Conservation (phyloP, 129 eudicot genomes). For the Artemisia tridentata region DNA sequence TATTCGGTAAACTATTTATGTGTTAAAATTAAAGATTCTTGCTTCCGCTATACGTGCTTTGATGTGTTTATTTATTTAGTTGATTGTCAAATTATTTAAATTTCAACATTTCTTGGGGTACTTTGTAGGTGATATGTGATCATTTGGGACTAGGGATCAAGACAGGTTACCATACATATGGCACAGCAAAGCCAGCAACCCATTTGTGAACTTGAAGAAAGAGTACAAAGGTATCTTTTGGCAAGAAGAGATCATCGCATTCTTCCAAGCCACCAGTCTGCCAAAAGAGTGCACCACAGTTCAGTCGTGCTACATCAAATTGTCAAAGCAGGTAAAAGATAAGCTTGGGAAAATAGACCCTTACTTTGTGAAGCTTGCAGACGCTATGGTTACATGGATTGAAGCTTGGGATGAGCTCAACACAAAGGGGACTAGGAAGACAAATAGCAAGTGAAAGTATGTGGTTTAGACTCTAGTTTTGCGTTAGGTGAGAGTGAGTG, state of each 20-base stretch:
- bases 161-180: slow-evolving; percentile 60
- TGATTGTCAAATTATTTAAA: too few species aligned
- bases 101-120: too few species aligned
- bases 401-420: slow-evolving; percentile 71
- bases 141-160: slow-evolving; percentile 55
- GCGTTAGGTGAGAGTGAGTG: slow-evolving; percentile 15
- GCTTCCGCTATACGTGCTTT: too few species aligned
- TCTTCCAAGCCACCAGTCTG: slow-evolving; percentile 44
- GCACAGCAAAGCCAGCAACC: slow-evolving; percentile 73
- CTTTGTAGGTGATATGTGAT: slow-evolving; percentile 65
- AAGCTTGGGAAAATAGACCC: slow-evolving; percentile 47
- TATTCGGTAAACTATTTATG: too few species aligned
- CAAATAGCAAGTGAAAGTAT: slow-evolving; percentile 21
- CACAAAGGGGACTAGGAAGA: slow-evolving; percentile 27
- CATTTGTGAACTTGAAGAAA: slow-evolving; percentile 65
- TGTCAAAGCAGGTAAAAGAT: slow-evolving; percentile 50
- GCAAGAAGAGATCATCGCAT: slow-evolving; percentile 65
- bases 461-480: slow-evolving; percentile 7
- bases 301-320: slow-evolving; percentile 47
- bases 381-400: slow-evolving; percentile 70
- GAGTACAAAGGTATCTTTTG: slow-evolving; percentile 69
- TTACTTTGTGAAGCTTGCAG: slow-evolving; percentile 56
- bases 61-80: too few species aligned
- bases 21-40: too few species aligned
- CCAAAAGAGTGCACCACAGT: slow-evolving; percentile 59